phyloP scores from a whole-genome alignment of 1,139 yeast species.

The Kluyveromyces sp. region DNA sequence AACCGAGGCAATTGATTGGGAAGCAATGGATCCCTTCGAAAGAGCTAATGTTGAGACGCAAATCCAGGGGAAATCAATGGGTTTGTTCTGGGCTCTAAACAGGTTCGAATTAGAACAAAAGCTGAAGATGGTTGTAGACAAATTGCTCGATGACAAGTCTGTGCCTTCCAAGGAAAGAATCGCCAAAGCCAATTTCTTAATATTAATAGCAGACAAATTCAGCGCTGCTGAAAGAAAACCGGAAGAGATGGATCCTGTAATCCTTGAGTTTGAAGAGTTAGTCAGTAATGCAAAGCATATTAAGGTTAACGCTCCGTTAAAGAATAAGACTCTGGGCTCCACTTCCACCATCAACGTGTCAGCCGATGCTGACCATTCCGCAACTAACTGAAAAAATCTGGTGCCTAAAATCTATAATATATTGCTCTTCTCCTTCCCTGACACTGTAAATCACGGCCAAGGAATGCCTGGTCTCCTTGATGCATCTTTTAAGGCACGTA shows the following conservation, averaged over 20 bases:
- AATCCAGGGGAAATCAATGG: slow-evolving; percentile 66
- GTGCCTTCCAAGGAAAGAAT: slow-evolving; percentile 46
- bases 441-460: neutral
- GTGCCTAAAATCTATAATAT: neutral
- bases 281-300: slow-evolving; percentile 53
- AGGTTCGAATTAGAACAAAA: slow-evolving; percentile 67
- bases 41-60: slow-evolving; percentile 58
- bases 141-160: slow-evolving; percentile 50
- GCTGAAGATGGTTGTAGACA: slow-evolving; percentile 58
- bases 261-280: slow-evolving; percentile 58
- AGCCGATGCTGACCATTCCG: neutral
- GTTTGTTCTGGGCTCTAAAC: slow-evolving; percentile 75
- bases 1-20: slow-evolving; percentile 49
- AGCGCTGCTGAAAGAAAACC: slow-evolving; percentile 49
- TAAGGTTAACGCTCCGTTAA: slow-evolving; percentile 5
- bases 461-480: neutral
- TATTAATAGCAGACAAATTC: slow-evolving; percentile 52
- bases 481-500: too few relatives aligned
- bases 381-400: neutral
- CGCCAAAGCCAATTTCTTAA: slow-evolving; percentile 53
- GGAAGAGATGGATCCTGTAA: slow-evolving; percentile 51
- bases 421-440: neutral
- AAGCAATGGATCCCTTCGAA: slow-evolving; percentile 43
- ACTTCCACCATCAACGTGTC: neutral
- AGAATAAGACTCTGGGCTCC: neutral